Evolutionary conservation across 116 monocot genomes (phyloP).

Genomic region (Posidonia oceanica): DNA sequence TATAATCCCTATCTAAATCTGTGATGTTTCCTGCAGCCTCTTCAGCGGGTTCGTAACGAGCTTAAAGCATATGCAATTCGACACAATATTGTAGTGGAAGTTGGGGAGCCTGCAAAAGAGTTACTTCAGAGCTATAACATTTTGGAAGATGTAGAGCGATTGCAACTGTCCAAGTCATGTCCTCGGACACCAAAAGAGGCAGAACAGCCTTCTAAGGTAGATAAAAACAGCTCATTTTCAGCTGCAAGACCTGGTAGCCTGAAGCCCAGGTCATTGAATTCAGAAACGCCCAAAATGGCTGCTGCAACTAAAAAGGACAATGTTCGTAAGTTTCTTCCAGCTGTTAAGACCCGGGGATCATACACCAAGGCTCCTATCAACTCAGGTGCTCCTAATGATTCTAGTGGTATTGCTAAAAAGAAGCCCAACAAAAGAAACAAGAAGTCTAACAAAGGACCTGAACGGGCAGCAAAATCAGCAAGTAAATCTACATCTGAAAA

Average conservation of each 20-base stretch:
- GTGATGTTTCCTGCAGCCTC: slow-evolving; percentile 23
- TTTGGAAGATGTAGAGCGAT: slow-evolving; percentile 41
- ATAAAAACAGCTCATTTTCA: neutral
- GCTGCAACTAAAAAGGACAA: slow-evolving; percentile 15
- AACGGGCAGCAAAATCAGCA: slow-evolving; percentile 8
- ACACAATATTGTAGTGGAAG: slow-evolving; percentile 42
- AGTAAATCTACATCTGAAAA: slow-evolving; percentile 13
- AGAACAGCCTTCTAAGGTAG: neutral
- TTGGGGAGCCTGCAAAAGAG: slow-evolving; percentile 41
- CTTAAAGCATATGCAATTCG: slow-evolving; percentile 48
- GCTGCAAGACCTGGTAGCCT: slow-evolving; percentile 14
- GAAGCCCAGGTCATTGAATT: slow-evolving; percentile 43
- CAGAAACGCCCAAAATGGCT: slow-evolving; percentile 7
- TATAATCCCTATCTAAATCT: neutral
- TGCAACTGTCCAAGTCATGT: slow-evolving; percentile 19
- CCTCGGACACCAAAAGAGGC: slow-evolving; percentile 17
- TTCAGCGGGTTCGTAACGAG: slow-evolving; percentile 58
- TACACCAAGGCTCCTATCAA: slow-evolving; percentile 2
- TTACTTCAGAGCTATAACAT: slow-evolving; percentile 54
- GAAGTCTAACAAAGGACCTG: slow-evolving; percentile 8
- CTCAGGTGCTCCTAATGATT: neutral
- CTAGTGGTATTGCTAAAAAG: neutral
- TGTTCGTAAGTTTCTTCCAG: slow-evolving; percentile 9
- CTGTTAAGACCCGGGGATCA: slow-evolving; percentile 12
- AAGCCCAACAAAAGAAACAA: slow-evolving; percentile 29